Conservation (phyloP, 1,284 basidiomycete species). For the Irpex sp. region DNA sequence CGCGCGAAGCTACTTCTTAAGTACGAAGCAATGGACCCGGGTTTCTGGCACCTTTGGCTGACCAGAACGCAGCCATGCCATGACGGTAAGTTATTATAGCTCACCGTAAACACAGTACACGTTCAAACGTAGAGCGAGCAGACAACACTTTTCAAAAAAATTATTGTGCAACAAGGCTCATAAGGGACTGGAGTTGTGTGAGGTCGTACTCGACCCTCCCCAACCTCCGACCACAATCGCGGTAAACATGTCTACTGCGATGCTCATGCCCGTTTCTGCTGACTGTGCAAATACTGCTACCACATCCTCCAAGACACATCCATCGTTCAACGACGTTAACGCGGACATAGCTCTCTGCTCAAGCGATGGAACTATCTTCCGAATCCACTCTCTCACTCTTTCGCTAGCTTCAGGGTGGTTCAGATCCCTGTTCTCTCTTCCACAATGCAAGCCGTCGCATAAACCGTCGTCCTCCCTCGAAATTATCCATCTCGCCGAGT, state of each 20-base stretch:
- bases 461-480: conserved; percentile 18
- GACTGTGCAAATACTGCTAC: background rate
- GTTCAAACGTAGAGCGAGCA: background rate
- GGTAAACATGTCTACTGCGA: background rate
- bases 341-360: conserved; percentile 45
- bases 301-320: conserved; percentile 2
- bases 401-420: conserved; percentile 59
- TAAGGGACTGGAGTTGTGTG: background rate
- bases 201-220: background rate
- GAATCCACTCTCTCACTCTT: conserved; percentile 48
- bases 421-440: conserved; percentile 48
- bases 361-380: conserved; percentile 41
- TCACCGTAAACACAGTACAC: background rate
- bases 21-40: background rate
- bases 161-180: background rate
- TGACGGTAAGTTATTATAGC: background rate
- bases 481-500: conserved; percentile 50
- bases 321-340: conserved; percentile 25
- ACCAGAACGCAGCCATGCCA: background rate
- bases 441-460: conserved; percentile 29
- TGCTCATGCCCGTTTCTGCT: background rate
- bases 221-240: background rate
- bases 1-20: background rate
- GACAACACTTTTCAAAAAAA: background rate
- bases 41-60: background rate